These are phyloP conservation scores for Teratosphaeria zuluensis DNA, from an alignment of 2,329 filamentous ascomycete species.

Conservation along the genomic window DNA sequence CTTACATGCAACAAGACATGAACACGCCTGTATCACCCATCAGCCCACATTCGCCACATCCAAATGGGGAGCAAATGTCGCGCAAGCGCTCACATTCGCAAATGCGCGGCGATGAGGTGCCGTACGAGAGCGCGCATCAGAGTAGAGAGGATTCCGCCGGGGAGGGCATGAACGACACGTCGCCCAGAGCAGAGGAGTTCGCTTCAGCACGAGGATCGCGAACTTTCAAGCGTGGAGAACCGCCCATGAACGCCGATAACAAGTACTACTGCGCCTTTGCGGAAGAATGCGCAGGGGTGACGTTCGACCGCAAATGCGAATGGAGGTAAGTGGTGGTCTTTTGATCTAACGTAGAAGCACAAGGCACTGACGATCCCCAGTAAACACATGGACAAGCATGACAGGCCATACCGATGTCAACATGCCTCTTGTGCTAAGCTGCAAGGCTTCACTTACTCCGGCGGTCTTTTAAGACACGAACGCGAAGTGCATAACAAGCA, in stretches of 20 bases:
- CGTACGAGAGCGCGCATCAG: not conserved
- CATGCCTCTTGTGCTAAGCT: constrained; percentile 81
- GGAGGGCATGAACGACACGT: constrained; percentile 5
- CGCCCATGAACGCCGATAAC: constrained; percentile 57
- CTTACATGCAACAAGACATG: constrained; percentile 14
- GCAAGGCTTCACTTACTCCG: constrained; percentile 89
- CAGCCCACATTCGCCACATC: constrained; percentile 16
- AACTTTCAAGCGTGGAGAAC: constrained; percentile 33
- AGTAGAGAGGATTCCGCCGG: constrained; percentile 3
- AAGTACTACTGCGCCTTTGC: constrained; percentile 64
- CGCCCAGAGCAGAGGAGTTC: constrained; percentile 1
- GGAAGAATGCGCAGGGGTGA: constrained; percentile 57
- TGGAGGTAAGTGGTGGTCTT: constrained; percentile 63
- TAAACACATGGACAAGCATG: constrained; percentile 98
- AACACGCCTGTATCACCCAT: constrained; percentile 17
- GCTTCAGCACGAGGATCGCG: constrained; percentile 11
- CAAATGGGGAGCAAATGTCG: constrained; percentile 12
- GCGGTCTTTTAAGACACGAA: constrained; percentile 79
- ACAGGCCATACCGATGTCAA: constrained; percentile 79
- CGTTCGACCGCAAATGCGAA: constrained; percentile 78
- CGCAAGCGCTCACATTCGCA: constrained; percentile 23
- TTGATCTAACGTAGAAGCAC: not conserved
- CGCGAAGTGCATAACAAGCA: constrained; percentile 89
- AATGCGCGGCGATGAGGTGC: constrained; percentile 13
- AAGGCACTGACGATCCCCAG: constrained; percentile 36